Base-by-base conservation (phyloP, 2,329 filamentous ascomycete species). In the Xylariales sp. region DNA sequence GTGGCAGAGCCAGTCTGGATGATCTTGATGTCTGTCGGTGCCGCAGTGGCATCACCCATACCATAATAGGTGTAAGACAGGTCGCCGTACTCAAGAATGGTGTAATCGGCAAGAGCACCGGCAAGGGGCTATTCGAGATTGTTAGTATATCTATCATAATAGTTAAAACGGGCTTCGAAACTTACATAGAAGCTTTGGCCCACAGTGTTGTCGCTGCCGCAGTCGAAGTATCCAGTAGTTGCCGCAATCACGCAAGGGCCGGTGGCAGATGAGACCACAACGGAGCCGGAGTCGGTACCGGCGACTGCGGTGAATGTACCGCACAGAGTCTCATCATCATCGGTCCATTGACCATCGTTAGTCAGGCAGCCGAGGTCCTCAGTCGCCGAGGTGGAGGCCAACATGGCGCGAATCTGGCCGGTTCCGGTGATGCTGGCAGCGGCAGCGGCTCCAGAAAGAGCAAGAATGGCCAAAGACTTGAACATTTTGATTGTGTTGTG, bases 321-420 rank as follows among this genome's bases (percentile, higher is more conserved):
- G n/a, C 23, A 25, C 8, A 25, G 23, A 8, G 23, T 25, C 23
- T 25, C 23, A n/a, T 25, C n/a, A n/a, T 25, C n/a, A 8, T 25
- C n/a, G 23, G 23, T 8, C 23, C 23, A 25, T 25, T 8, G n/a
- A 8, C 23, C 23, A n/a, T 8, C n/a, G 23, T 25, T n/a, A 8
- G 35, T 31, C 11, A 38, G 18, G 16, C 35, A 38, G 28, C 35
- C 35, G n/a, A 38, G 12, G 18, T 38, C 35, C 8, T 27, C 19
- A 16, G 18, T 19, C 20, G 23, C 5, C 12, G 15, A 16, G 4
- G 23, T 17, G 5, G 28, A 29, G 17, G 27, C 13, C 14, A 38
- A 19, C n/a, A n/a, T n/a, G 2, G 35, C 12, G 5, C 35, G 35
- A 13, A 38, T 17, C 28, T 38, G 35, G n/a, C 35, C 35, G n/a